These are phyloP conservation scores for Linum lewisii DNA, from an alignment of 345 rosid species.

Conservation along the genomic window DNA sequence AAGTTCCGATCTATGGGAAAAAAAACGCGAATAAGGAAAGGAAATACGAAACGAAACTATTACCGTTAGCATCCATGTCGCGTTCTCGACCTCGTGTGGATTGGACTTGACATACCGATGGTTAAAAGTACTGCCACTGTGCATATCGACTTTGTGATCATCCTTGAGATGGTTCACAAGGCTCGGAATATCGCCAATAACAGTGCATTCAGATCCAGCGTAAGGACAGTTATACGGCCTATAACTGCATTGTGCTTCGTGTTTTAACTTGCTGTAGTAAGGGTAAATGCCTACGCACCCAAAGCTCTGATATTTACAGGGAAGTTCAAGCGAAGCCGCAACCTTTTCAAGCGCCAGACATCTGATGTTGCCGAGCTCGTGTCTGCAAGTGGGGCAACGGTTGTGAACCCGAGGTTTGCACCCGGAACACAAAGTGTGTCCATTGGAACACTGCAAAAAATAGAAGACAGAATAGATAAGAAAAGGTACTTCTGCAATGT, in stretches of 20 bases:
- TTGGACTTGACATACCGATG: conserved; percentile 78
- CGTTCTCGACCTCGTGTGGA: conserved; percentile 77
- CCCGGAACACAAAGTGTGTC: conserved; percentile 70
- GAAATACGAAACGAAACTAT: not conserved
- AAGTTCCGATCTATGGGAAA: not conserved
- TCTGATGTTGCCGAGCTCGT: conserved; percentile 79
- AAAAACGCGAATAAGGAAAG: not conserved
- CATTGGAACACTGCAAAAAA: conserved; percentile 56
- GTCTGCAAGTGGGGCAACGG: conserved; percentile 79
- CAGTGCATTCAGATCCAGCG: conserved; percentile 73
- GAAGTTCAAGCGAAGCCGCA: conserved; percentile 80
- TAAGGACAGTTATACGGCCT: conserved; percentile 75
- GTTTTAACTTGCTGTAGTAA: conserved; percentile 75
- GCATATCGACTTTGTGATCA: conserved; percentile 87
- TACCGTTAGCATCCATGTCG: conserved; percentile 87
- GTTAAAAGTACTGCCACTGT: conserved; percentile 71
- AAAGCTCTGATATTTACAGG: conserved; percentile 68
- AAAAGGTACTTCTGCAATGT: not conserved
- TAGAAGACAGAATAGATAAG: not conserved
- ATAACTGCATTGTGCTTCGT: conserved; percentile 54
- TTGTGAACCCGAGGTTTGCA: conserved; percentile 83
- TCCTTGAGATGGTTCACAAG: conserved; percentile 68
- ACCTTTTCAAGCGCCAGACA: conserved; percentile 82
- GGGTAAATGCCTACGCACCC: conserved; percentile 73
- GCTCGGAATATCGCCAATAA: conserved; percentile 63